Evolutionary conservation across 352 stramenopile species (phyloP).

Genomic region (Globisporangium lucens): DNA sequence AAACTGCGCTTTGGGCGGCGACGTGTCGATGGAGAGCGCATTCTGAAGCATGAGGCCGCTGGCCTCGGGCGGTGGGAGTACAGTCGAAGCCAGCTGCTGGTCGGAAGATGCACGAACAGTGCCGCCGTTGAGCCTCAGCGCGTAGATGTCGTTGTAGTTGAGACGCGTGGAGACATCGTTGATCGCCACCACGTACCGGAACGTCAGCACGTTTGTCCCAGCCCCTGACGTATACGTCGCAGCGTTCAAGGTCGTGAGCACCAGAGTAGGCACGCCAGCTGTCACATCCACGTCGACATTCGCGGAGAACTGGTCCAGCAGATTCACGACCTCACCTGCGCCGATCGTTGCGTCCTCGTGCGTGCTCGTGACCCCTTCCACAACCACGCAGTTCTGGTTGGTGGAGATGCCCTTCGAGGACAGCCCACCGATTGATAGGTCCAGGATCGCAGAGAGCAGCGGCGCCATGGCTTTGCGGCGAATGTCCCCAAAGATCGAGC

Average conservation of each 20-base stretch:
- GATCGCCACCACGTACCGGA: constrained; percentile 51
- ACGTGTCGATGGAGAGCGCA: constrained; percentile 34
- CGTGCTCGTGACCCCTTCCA: constrained; percentile 32
- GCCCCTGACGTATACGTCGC: constrained; percentile 46
- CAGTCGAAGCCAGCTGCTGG: constrained; percentile 27
- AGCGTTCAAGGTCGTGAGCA: constrained; percentile 32
- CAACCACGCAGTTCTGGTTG: constrained; percentile 36
- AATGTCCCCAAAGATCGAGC: constrained; percentile 43
- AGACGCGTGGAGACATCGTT: constrained; percentile 30
- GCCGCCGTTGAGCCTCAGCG: constrained; percentile 43
- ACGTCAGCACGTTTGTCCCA: constrained; percentile 35
- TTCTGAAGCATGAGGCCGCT: constrained; percentile 22
- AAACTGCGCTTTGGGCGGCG: constrained; percentile 27
- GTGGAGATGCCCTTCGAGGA: constrained; percentile 59
- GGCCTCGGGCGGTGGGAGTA: constrained; percentile 28
- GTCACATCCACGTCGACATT: constrained; percentile 38
- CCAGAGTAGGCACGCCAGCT: constrained; percentile 35
- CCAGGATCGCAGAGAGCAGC: constrained; percentile 37
- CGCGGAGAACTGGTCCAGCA: constrained; percentile 47
- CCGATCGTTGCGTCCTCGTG: constrained; percentile 54
- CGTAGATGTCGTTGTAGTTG: constrained; percentile 38
- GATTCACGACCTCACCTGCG: constrained; percentile 56
- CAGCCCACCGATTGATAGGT: constrained; percentile 35
- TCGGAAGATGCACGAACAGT: constrained; percentile 25
- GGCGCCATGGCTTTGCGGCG: constrained; percentile 33